Conservation (phyloP, 805 yeast genomes). For the Saturnispora quitensis region DNA sequence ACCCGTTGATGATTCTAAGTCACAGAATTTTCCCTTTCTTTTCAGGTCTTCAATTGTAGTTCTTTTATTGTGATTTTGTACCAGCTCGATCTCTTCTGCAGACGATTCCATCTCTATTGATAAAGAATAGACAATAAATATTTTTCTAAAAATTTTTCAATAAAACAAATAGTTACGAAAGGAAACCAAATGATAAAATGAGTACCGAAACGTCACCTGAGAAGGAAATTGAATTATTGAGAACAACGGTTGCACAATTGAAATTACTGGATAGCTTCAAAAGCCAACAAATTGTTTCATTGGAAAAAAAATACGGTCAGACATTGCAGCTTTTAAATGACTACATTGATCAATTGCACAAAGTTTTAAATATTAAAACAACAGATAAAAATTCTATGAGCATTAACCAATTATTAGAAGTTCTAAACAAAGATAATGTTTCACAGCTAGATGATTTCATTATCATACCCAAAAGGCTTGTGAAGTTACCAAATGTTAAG, state of each 20-base stretch:
- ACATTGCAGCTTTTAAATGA: slow-evolving; percentile 16
- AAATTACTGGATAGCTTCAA: slow-evolving; percentile 31
- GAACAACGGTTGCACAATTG: slow-evolving; percentile 21
- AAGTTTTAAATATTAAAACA: slow-evolving; percentile 3
- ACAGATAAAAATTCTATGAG: slow-evolving; percentile 3
- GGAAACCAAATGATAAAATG: background rate
- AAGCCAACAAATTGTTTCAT: slow-evolving; percentile 31
- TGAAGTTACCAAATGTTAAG: background rate
- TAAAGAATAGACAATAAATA: background rate
- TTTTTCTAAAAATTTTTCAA: background rate
- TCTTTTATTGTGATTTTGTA: background rate
- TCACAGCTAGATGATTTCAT: slow-evolving; percentile 13
- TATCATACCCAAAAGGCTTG: slow-evolving; percentile 18
- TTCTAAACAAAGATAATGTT: background rate
- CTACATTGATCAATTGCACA: slow-evolving; percentile 16
- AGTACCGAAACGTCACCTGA: background rate
- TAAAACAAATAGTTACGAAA: background rate
- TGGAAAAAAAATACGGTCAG: slow-evolving; percentile 17
- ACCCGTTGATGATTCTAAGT: background rate
- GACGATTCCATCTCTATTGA: background rate
- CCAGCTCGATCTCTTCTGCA: background rate
- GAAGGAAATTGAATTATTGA: slow-evolving; percentile 15
- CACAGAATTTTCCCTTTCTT: background rate
- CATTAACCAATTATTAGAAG: background rate
- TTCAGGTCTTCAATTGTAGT: background rate